Percentiles rank a stretch among this genome's conserved stretches.
These are phyloP conservation scores for Emmonsiellopsis sp. DNA, from an alignment of 2,329 filamentous ascomycete genomes.

Conservation along the genomic window DNA sequence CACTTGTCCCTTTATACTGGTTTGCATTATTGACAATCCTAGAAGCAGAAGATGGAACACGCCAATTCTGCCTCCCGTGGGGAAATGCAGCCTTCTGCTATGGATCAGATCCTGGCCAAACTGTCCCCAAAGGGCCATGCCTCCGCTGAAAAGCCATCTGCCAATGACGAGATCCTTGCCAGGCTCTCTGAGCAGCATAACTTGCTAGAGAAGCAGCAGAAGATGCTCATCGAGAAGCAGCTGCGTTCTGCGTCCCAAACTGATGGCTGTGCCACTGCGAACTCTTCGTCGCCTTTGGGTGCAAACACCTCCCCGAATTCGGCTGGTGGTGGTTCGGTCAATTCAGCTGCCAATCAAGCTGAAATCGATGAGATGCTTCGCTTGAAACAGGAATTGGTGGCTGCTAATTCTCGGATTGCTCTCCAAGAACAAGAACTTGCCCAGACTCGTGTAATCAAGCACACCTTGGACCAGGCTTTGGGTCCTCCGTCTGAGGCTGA, in stretches of 20 bases:
- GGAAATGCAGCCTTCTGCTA: slow-evolving; percentile 28
- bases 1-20: not conserved
- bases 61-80: slow-evolving; percentile 18
- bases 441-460: slow-evolving; percentile 51
- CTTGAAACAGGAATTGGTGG: slow-evolving; percentile 49
- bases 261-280: slow-evolving; percentile 10
- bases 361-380: slow-evolving; percentile 40
- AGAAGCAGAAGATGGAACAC: slow-evolving; percentile 42
- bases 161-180: slow-evolving; percentile 44
- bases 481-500: slow-evolving; percentile 46
- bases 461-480: slow-evolving; percentile 52
- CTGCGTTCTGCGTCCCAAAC: slow-evolving; percentile 7
- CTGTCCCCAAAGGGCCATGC: slow-evolving; percentile 25
- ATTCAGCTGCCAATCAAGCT: slow-evolving; percentile 3
- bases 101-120: slow-evolving; percentile 54
- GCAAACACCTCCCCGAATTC: slow-evolving; percentile 4
- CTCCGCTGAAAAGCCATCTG: slow-evolving; percentile 3
- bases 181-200: slow-evolving; percentile 65
- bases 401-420: slow-evolving; percentile 49
- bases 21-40: slow-evolving; percentile 24
- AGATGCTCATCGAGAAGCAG: slow-evolving; percentile 31
- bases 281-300: slow-evolving; percentile 12
- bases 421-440: slow-evolving; percentile 54
- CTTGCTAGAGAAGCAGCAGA: slow-evolving; percentile 50
- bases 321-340: not conserved